Base-by-base conservation (phyloP, 2,329 filamentous ascomycete species). In the Ceratocystis smalleyi region DNA sequence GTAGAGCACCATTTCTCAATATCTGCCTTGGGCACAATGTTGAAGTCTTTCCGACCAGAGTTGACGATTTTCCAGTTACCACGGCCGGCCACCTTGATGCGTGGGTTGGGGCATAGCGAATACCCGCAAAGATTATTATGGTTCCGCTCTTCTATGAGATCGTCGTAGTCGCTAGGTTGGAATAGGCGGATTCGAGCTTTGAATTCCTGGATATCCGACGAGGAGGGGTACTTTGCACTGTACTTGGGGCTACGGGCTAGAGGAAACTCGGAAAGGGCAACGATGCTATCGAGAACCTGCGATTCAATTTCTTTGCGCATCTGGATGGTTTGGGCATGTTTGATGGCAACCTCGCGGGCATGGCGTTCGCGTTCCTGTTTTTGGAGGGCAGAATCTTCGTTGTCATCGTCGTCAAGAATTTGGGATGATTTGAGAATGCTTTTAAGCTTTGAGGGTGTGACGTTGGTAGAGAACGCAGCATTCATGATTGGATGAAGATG, bases 1-100 rank as follows among this genome's bases (percentile, higher is more conserved):
- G 86, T 79, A 0, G 86, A 89, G 74, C 94, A 99, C 89, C 91
- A 99, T 74, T 85, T 87, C 75, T 94, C 89, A 17, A 91, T 74
- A 70, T 89, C 84, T 68, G 84, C 83, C 63, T 81, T 83, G 66
- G 83, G 81, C 30, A 95, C 84, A 59, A 96, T 86, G 68, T 79
- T 80, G 64, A 83, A 83, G 64, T 83, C 79, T 64, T 79, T 80
- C 12, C 73, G 76, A 73, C 72, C 77, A 67, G 71, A 75, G 65
- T 76, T 74, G 24, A 87, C 76, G 35, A 94, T 79, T 71, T 88
- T 86, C 76, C 85, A 91, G 68, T 83, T 82, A 17, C 83, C 85
- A 1, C 79, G 81, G 10, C 77, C 75, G 17, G 78, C 75, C 62
- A 81, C 78, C 40, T 78, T 78, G 40, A 80, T 77, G 47, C 84